Base-by-base conservation (phyloP, 2,329 filamentous ascomycete genomes). In the Colletotrichum gloeosporioides region DNA sequence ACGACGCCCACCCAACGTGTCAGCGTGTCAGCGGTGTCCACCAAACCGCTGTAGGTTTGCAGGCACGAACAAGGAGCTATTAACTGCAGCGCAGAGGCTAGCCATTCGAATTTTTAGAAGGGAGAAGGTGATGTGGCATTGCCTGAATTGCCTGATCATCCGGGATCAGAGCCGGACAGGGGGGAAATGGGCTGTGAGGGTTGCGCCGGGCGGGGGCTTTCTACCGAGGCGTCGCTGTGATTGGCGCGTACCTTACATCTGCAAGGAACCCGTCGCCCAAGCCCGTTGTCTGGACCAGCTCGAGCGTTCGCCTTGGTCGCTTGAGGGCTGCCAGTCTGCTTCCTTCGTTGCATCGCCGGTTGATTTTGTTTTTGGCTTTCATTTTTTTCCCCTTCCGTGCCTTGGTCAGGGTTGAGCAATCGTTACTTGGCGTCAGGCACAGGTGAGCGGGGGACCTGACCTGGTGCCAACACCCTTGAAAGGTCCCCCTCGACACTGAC, bases 151-250 rank as follows among this genome's bases (percentile, higher is more conserved):
- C 55, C 71, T 78, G 72, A 78, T 78, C 77, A 68, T 71, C 77
- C 76, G 73, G 76, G 77, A 77, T 72, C 68, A 77, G 67, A 78
- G 73, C 73, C 73, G 77, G 71, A 27, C 66, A 69, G 29, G 71
- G 75, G 67, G 53, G 15, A 53, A 63, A 63, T 25, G 55, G 71
- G 65, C 71, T 70, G 65, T 61, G 75, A 77, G 29, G 72, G 67
- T 77, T 67, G 75, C 61, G 61, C 61, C 36, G 53, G 27, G 65
- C 55, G 62, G 53, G 71, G 62, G 66, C 61, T 27, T 31, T 53
- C 34, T 29, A 59, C 34, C 53, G 53, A 62, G 16, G 66, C 31
- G 61, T 29, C 22, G 39, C n/a, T 63, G 53, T 75, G 71, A 77
- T 77, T 77, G 75, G 75, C 36, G 67, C 44, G 75, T 77, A 64